Evolutionary conservation across 2,329 filamentous ascomycete genomes (phyloP).

Genomic region (Penicillium sp.): DNA sequence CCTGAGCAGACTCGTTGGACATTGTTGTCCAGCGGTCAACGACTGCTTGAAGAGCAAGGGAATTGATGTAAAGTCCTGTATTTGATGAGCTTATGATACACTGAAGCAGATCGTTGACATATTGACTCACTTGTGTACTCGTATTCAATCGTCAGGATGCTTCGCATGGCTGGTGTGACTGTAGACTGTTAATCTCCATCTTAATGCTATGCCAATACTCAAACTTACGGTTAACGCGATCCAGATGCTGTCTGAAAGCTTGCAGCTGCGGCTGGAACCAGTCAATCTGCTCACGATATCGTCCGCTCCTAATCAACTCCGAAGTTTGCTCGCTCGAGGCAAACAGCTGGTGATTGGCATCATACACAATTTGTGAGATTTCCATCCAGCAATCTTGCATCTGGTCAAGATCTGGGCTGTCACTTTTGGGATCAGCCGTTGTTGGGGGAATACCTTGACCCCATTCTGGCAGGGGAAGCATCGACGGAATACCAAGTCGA

Average conservation of each 20-base stretch:
- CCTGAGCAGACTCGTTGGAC: conserved; percentile 38
- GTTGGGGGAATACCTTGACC: conserved; percentile 37
- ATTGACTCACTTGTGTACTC: conserved; percentile 71
- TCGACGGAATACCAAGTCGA: conserved; percentile 84
- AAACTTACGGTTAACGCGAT: conserved; percentile 59
- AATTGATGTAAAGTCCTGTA: conserved; percentile 74
- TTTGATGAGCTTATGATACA: conserved; percentile 13
- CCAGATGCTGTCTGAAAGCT: conserved; percentile 77
- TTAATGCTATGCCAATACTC: neutral
- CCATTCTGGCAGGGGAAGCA: conserved; percentile 63
- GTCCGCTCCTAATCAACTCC: conserved; percentile 78
- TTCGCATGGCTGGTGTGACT: conserved; percentile 57
- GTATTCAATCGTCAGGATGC: conserved; percentile 89
- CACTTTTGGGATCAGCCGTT: conserved; percentile 26
- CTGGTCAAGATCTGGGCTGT: conserved; percentile 48
- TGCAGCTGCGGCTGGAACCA: conserved; percentile 73
- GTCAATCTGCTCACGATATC: conserved; percentile 74
- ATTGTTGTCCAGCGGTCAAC: conserved; percentile 87
- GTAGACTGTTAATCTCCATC: conserved; percentile 20
- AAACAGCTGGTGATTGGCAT: conserved; percentile 84
- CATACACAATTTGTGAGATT: conserved; percentile 87
- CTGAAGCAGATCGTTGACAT: neutral
- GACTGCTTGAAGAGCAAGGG: conserved; percentile 86
- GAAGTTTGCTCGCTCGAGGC: conserved; percentile 81
- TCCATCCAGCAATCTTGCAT: conserved; percentile 85